These are phyloP conservation scores for Isatis tinctoria DNA, from an alignment of 345 rosid genomes.

Conservation along the genomic window DNA sequence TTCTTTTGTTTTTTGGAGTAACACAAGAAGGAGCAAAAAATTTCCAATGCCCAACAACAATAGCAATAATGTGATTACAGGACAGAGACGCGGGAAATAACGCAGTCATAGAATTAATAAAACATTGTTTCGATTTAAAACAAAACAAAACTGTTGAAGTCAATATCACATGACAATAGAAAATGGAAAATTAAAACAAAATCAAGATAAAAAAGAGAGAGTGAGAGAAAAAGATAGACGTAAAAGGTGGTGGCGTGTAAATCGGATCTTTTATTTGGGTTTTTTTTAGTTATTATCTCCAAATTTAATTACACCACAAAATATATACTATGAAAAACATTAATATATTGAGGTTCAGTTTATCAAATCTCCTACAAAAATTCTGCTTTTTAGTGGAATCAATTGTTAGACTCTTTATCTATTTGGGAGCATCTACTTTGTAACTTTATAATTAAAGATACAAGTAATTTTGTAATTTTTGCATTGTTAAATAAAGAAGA, in stretches of 20 bases:
- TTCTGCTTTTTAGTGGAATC: not conserved
- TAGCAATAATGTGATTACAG: slow-evolving; percentile 35
- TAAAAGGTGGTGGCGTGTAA: too few relatives aligned
- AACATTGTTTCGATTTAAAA: not conserved
- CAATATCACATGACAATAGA: too few relatives aligned
- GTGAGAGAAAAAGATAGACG: too few relatives aligned
- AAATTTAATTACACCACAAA: too few relatives aligned
- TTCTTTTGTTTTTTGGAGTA: slow-evolving; percentile 21
- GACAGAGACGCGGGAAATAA: slow-evolving; percentile 65
- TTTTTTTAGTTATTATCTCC: too few relatives aligned
- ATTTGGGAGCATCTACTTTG: slow-evolving; percentile 5
- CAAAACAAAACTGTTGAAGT: not conserved
- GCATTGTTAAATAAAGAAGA: not conserved
- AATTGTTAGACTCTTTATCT: not conserved
- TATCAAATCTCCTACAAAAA: not conserved
- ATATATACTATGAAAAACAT: too few relatives aligned
- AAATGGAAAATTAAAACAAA: too few relatives aligned
- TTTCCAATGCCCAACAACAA: not conserved
- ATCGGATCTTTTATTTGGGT: too few relatives aligned
- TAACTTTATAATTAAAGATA: not conserved
- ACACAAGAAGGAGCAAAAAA: not conserved
- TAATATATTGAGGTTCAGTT: too few relatives aligned
- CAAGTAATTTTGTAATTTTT: slow-evolving; percentile 4
- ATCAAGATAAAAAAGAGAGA: too few relatives aligned
- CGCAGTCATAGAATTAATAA: slow-evolving; percentile 34